Conservation (phyloP, 2,329 filamentous ascomycete genomes). For the Chalaropsis thielavioides region DNA sequence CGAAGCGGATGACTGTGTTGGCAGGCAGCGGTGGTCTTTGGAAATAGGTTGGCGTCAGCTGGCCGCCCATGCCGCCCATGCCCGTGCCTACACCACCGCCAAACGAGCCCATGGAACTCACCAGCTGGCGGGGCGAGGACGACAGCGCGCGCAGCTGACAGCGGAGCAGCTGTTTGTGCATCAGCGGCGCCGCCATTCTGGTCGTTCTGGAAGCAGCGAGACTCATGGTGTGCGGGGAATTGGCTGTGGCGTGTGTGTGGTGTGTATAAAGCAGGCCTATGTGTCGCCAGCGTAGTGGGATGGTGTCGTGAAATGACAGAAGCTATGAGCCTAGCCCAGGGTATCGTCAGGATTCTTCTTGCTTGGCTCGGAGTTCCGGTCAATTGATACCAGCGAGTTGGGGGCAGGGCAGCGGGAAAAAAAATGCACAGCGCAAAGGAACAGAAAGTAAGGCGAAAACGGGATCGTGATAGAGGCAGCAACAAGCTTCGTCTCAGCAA, state of each 20-base stretch:
- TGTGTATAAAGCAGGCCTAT: neutral
- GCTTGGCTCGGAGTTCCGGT: neutral
- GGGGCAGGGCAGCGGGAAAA: neutral
- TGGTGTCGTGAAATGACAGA: neutral
- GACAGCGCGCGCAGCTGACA: slow-evolving; percentile 15
- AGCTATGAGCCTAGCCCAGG: neutral
- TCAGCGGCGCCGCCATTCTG: slow-evolving; percentile 11
- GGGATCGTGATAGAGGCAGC: neutral
- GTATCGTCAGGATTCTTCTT: neutral
- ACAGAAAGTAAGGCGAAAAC: neutral
- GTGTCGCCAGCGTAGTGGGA: slow-evolving; percentile 2
- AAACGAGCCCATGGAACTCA: slow-evolving; percentile 24
- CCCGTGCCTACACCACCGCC: slow-evolving; percentile 9
- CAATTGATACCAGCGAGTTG: neutral
- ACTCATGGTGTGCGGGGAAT: slow-evolving; percentile 8
- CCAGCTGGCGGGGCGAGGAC: slow-evolving; percentile 24
- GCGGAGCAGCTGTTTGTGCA: slow-evolving; percentile 4
- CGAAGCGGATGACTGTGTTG: slow-evolving; percentile 90
- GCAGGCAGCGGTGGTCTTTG: slow-evolving; percentile 61
- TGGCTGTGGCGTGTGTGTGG: neutral
- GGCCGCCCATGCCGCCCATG: slow-evolving; percentile 22
- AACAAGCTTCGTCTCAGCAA: neutral
- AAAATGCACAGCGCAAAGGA: neutral
- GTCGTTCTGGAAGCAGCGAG: slow-evolving; percentile 14
- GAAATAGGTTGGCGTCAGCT: slow-evolving; percentile 61